Conservation (phyloP, 192 early-diverging fungal genomes). For the Jimgerdemannia lactiflua region DNA sequence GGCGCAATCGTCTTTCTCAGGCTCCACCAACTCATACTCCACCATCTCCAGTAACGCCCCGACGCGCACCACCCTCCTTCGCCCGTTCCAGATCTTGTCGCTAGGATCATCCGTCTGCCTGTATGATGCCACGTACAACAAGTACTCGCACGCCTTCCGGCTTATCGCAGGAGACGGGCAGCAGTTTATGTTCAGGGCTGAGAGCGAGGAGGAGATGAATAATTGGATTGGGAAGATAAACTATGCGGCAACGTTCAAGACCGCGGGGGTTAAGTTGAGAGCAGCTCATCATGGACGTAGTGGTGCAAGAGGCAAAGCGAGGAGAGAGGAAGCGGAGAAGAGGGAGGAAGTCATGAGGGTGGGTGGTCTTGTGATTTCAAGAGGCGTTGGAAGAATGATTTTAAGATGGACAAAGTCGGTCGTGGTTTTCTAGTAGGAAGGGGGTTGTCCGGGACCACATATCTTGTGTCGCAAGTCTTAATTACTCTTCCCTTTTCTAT, state of each 20-base stretch:
- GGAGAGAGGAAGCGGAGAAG: conserved; percentile 1
- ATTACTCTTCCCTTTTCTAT: neutral
- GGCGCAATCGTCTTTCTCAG: conserved; percentile 2
- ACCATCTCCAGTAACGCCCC: neutral
- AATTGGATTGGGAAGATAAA: conserved; percentile 83
- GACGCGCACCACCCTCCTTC: neutral
- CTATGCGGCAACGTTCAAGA: conserved; percentile 75
- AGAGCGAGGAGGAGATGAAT: conserved; percentile 65
- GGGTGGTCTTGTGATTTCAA: conserved; percentile 6
- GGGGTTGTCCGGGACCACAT: conserved; percentile 15
- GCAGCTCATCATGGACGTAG: neutral
- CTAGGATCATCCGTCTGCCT: conserved; percentile 65
- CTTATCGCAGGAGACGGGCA: conserved; percentile 66
- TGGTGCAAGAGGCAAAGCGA: neutral
- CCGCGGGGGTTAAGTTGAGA: conserved; percentile 40
- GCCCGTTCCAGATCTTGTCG: conserved; percentile 48
- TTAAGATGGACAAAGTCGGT: neutral
- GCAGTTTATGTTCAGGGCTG: conserved; percentile 68
- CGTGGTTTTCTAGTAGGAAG: too few relatives aligned
- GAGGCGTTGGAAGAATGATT: neutral
- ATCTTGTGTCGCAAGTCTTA: too few relatives aligned
- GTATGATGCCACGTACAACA: conserved; percentile 65
- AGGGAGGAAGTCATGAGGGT: conserved; percentile 16
- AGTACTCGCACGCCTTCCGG: conserved; percentile 81
- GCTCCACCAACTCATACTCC: conserved; percentile 1